These are phyloP conservation scores for Ceratobasidium sp. DNA, from an alignment of 1,284 basidiomycete species.

Conservation along the genomic window DNA sequence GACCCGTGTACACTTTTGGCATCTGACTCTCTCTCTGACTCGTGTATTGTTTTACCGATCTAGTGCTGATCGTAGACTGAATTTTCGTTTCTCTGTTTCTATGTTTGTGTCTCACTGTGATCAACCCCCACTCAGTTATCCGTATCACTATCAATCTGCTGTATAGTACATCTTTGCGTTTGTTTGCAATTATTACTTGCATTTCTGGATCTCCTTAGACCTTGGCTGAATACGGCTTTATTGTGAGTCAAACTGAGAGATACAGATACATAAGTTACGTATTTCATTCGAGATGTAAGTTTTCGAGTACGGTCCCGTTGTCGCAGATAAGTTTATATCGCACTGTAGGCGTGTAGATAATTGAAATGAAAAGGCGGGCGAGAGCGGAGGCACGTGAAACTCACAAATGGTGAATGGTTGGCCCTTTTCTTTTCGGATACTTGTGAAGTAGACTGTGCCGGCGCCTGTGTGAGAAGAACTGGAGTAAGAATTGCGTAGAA, in stretches of 20 bases:
- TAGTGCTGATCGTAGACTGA: conserved; percentile 30
- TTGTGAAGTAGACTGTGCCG: conserved; percentile 49
- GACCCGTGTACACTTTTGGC: neutral
- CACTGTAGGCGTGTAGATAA: conserved; percentile 39
- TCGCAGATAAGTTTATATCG: conserved; percentile 47
- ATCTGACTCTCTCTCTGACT: neutral
- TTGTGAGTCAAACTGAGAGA: neutral
- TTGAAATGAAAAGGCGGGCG: neutral
- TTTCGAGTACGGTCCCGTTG: conserved; percentile 43
- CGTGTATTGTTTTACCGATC: conserved; percentile 6
- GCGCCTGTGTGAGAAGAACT: conserved; percentile 41
- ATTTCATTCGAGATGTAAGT: conserved; percentile 15
- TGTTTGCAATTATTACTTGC: conserved; percentile 23
- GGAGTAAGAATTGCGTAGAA: neutral
- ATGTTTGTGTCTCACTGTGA: conserved; percentile 6
- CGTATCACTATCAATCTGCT: conserved; percentile 30
- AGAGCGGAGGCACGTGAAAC: conserved; percentile 14
- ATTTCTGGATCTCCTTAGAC: neutral
- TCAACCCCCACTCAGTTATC: conserved; percentile 38
- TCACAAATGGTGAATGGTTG: conserved; percentile 48
- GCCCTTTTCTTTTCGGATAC: conserved; percentile 48
- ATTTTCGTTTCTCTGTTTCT: conserved; percentile 25
- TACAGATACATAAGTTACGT: conserved; percentile 12
- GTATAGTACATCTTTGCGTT: conserved; percentile 29
- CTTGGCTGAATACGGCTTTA: neutral